Base-by-base conservation (phyloP, 129 eudicot species). In the Glebionis coronaria region DNA sequence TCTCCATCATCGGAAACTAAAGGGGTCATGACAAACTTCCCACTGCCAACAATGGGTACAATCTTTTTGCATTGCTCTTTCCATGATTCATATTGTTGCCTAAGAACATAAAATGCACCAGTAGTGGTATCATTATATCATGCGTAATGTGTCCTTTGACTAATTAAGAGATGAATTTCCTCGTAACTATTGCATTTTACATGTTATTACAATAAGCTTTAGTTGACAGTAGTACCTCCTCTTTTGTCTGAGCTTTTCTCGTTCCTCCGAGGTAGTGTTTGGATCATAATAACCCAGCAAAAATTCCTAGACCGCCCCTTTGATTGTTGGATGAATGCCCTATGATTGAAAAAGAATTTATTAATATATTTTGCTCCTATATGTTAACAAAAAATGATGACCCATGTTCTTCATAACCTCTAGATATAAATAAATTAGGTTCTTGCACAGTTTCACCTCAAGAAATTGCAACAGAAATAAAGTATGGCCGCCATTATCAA, bases 241-340 rank as follows among this genome's bases (percentile, higher is more conserved):
- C 73, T 76, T 81, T 76, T 82, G 69, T 71, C 99, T 86, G 76
- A 93, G 69, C 60, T 82, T 82, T 67, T 72, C 82, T 70, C 92
- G 81, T 79, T 86, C 95, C 15, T 75, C 90, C 3, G 38, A 70
- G 10, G 95, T 86, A 74, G 95, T 88, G 73, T 81, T 86, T 42
- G 99, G 95, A 82, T 93, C 97, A 79, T 73, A 93, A 75, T 97
- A 86, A 74, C 99, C 99, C 84, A 93, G 74, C 78, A 93, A 78
- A 71, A 93, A 93, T 74, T 93, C 99, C 97, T 95, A 93, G 19
- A 89, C 99, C 25, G 19, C 95, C 76, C 97, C 99, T 79, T 87
- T 87, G 50, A 93, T 86, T 20, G 90, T 49, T 61, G 99, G 99
- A 78, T 93, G 99, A 82, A 93, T 77, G 20, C 98, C 98, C 98